Conservation (phyloP, 2,329 filamentous ascomycete genomes). For the Cercospora sp. region DNA sequence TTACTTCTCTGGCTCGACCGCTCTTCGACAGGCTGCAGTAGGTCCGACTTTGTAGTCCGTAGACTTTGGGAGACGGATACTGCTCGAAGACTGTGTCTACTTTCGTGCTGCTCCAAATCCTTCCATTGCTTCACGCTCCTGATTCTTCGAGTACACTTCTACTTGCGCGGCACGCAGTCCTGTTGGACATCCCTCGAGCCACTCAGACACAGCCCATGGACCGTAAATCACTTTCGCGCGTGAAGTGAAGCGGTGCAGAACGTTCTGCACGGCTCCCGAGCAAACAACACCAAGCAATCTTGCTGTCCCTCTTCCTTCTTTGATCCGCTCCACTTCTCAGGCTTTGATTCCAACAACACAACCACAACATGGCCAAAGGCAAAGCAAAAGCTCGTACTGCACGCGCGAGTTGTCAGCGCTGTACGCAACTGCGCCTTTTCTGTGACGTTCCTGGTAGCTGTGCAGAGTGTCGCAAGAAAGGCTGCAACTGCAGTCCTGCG, state of each 20-base stretch:
- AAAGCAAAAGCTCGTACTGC: background rate
- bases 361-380: background rate
- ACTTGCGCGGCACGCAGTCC: no score
- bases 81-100: background rate
- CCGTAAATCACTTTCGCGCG: no score
- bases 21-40: no score
- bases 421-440: background rate
- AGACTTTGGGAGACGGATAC: background rate
- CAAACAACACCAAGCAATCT: background rate
- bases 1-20: no score
- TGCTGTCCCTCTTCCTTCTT: background rate
- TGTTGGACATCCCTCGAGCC: no score
- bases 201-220: no score
- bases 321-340: rapidly evolving
- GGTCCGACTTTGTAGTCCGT: no score
- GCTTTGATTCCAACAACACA: background rate
- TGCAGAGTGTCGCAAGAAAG: background rate
- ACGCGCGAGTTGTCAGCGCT: background rate
- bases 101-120: background rate
- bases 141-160: background rate
- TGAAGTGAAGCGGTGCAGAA: background rate
- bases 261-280: background rate
- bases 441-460: background rate
- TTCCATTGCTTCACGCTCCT: background rate
- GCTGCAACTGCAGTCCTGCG: background rate